Evolutionary conservation across 2,329 filamentous ascomycete genomes (phyloP).

Genomic region (Apiospora kogelbergensis): DNA sequence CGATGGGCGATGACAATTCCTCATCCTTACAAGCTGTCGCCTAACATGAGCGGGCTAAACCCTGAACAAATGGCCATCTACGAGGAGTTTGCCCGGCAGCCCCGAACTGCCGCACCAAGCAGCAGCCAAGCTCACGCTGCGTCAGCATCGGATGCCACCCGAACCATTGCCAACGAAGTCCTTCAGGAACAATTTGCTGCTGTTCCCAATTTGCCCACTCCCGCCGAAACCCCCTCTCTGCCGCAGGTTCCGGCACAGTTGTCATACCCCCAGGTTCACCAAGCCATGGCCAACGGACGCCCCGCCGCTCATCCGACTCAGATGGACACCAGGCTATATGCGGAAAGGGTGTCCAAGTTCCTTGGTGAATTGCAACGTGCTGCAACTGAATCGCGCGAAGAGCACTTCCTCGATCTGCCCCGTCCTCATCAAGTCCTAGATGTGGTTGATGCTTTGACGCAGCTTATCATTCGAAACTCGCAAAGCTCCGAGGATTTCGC

Average conservation of each 20-base stretch:
- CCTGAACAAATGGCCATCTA: conserved; percentile 93
- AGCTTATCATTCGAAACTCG: conserved; percentile 62
- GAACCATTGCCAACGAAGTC: conserved; percentile 63
- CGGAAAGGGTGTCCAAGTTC: conserved; percentile 58
- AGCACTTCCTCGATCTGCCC: conserved; percentile 61
- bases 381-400: conserved; percentile 53
- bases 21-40: conserved; percentile 85
- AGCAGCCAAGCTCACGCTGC: conserved; percentile 56
- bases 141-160: conserved; percentile 60
- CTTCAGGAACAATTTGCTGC: conserved; percentile 61
- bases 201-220: conserved; percentile 58
- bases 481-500: conserved; percentile 62
- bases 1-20: conserved; percentile 94
- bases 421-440: conserved; percentile 61
- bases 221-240: conserved; percentile 58
- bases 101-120: conserved; percentile 60
- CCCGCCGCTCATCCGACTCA: conserved; percentile 40
- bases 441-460: conserved; percentile 60
- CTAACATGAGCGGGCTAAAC: conserved; percentile 70
- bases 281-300: conserved; percentile 51
- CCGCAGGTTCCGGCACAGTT: conserved; percentile 54
- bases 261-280: conserved; percentile 55
- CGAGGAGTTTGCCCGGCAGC: conserved; percentile 89
- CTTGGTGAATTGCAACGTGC: conserved; percentile 57
- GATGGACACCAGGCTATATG: conserved; percentile 52